Conservation (phyloP, 495 filamentous ascomycete genomes). For the Lindgomyces ingoldianus region DNA sequence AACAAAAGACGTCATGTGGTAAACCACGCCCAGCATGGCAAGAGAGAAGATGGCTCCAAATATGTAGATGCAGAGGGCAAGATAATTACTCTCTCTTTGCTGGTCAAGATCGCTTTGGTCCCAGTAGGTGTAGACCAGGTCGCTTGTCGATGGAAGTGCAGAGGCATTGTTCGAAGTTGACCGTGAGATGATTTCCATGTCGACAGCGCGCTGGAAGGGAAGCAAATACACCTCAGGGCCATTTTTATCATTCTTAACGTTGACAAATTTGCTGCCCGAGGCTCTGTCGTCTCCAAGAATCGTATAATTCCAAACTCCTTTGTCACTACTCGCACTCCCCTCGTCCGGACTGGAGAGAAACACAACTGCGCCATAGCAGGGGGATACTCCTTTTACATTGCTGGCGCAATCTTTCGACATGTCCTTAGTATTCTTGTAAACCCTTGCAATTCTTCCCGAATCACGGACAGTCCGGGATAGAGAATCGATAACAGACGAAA, state of each 20-base stretch:
- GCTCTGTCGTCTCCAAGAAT: slow-evolving; percentile 61
- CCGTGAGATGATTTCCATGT: slow-evolving; percentile 51
- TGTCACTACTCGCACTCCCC: slow-evolving; percentile 42
- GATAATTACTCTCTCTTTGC: slow-evolving; percentile 40
- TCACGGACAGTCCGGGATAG: slow-evolving; percentile 48
- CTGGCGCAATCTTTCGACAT: slow-evolving; percentile 62
- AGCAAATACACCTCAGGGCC: slow-evolving; percentile 67
- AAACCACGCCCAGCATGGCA: slow-evolving; percentile 55
- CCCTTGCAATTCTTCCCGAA: slow-evolving; percentile 53
- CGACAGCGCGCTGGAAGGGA: slow-evolving; percentile 71
- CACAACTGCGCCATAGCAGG: slow-evolving; percentile 72
- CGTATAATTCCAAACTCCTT: slow-evolving; percentile 73
- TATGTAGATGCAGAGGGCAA: slow-evolving; percentile 63
- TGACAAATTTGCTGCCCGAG: slow-evolving; percentile 53
- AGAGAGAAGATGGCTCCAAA: slow-evolving; percentile 58
- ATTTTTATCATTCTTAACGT: slow-evolving; percentile 58
- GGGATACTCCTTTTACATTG: slow-evolving; percentile 62
- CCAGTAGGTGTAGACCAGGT: slow-evolving; percentile 70
- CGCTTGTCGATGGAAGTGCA: slow-evolving; percentile 50
- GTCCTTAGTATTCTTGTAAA: slow-evolving; percentile 52
- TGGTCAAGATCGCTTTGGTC: slow-evolving; percentile 61
- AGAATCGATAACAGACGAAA: slow-evolving; percentile 67
- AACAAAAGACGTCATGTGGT: slow-evolving; percentile 68
- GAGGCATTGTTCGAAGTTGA: slow-evolving; percentile 10
- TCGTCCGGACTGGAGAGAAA: slow-evolving; percentile 68